Base-by-base conservation (phyloP, 2,329 filamentous ascomycete genomes). In the Trichocomaceae sp. region DNA sequence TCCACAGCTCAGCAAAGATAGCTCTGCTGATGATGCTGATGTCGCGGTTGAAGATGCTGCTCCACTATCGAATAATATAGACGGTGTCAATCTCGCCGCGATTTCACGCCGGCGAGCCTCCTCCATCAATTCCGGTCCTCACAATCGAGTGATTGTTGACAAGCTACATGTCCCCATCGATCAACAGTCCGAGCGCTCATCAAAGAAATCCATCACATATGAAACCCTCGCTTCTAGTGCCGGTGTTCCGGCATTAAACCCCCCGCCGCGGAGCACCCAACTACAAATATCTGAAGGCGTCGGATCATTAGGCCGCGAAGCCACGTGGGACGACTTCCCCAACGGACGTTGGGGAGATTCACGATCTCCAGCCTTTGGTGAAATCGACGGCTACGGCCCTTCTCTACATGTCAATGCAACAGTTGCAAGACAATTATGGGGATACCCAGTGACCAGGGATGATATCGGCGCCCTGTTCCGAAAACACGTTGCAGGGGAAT, bases 331-430 rank as follows among this genome's bases (percentile, higher is more conserved):
- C 65, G 93, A 99, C 64, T 99, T 90, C 71, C 92, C 92, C 59
- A 97, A 97, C 75, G 93, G 92, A 26, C 83, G 92, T 54, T 97
- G 92, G 84, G 92, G 92, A 67, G 92, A 96, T 65, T 88, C 91
- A 4, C 83, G 92, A 51, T 96, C 90, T 2, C 90, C 90, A 1
- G 92, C 92, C 0, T 97, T 95, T 67, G 92, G 92, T 64, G 90
- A 96, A 71, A 96, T 96, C 57, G 91, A 97, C 66, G 92, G 92
- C n/a, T 97, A 97, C 68, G 93, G 93, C 10, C 90, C 95, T n/a
- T 93, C 87, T 55, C 78, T 99, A 39, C 93, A 96, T 74, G 89
- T 96, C 67, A 89, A 88, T 0, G 83, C 89, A n/a, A 81, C 85
- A 2, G 85, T 91, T 66, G 93, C 93, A 12, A 82, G 92, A 60